Base-by-base conservation (phyloP, 2,329 filamentous ascomycete genomes). In the Rhexocercosporidium sp. region DNA sequence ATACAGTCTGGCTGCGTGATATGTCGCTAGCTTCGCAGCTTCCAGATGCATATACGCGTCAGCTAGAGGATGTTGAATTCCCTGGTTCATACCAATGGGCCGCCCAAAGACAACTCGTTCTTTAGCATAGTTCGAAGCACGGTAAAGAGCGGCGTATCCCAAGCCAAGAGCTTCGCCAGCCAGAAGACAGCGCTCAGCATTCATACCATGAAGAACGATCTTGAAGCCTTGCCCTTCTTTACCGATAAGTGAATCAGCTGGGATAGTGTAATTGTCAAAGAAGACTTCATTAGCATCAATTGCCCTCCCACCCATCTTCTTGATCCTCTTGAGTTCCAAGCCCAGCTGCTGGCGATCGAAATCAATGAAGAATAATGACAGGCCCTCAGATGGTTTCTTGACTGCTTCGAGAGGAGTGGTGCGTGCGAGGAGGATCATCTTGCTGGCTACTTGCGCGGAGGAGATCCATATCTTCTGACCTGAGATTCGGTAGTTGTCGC, bases 401-500 rank as follows among this genome's bases (percentile, higher is more conserved):
- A 89, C 87, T 67, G 92, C 83, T 60, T 92, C 89, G 0, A 90
- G 72, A 0, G 90, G 86, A 0, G 88, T 92, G 0, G 92, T 96
- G 0, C 93, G 86, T 0, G 92, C 92, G 0, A 97, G 84, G 0
- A 96, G 83, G 3, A 96, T 89, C 92, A 96, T 96, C 74, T 93
- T 92, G 3, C 85, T 84, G 0, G 93, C 92, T 0, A 95, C 90
- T 76, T 96, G 92, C 0, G 93, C 93, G 62, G 88, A 94, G 0
- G 92, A 92, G 64, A 96, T 96, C 93, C 93, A 96, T 64, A 95
- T 94, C 80, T 96, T 96, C 76, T 95, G 92, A 0, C 93, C 92
- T 0, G 87, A 87, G 12, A 96, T 84, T 1, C 80, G 82, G 76
- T 94, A 96, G 3, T 82, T 84, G 16, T 85, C 81, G 0, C 86